phyloP scores from a whole-genome alignment of 495 filamentous ascomycete genomes.

The Neurospora sp. region DNA sequence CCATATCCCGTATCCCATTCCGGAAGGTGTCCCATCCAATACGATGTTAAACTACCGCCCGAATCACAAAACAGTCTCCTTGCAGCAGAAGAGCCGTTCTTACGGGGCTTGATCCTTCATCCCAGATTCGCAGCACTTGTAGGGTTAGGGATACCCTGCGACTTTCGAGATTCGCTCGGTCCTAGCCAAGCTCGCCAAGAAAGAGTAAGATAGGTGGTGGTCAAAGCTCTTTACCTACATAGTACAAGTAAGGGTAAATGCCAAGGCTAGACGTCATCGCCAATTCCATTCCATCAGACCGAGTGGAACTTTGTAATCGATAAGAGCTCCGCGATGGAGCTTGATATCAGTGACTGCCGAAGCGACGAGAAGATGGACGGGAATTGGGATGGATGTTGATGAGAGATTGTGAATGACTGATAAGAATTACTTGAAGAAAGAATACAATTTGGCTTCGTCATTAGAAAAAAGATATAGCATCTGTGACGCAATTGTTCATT shows the following conservation, averaged over 20 bases:
- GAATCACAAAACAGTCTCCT: background rate
- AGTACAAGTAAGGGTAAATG: background rate
- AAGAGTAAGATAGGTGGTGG: background rate
- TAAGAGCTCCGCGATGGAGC: background rate
- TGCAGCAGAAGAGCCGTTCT: background rate
- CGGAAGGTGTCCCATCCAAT: background rate
- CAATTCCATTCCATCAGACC: background rate
- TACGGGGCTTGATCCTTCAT: background rate
- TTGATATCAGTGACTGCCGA: background rate
- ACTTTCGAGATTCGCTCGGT: background rate
- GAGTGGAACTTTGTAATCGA: background rate
- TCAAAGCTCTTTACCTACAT: background rate
- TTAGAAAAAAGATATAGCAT: background rate
- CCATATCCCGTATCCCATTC: background rate
- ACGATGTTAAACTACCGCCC: background rate
- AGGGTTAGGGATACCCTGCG: background rate
- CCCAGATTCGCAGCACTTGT: background rate
- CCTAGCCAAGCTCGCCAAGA: background rate
- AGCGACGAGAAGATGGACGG: background rate
- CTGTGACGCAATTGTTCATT: background rate
- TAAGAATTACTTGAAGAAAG: background rate
- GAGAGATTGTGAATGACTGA: background rate
- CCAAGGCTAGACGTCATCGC: background rate
- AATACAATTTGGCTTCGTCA: background rate
- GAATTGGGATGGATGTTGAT: background rate